Conservation (phyloP, 129 eudicot species). For the Saussurea involucrata region DNA sequence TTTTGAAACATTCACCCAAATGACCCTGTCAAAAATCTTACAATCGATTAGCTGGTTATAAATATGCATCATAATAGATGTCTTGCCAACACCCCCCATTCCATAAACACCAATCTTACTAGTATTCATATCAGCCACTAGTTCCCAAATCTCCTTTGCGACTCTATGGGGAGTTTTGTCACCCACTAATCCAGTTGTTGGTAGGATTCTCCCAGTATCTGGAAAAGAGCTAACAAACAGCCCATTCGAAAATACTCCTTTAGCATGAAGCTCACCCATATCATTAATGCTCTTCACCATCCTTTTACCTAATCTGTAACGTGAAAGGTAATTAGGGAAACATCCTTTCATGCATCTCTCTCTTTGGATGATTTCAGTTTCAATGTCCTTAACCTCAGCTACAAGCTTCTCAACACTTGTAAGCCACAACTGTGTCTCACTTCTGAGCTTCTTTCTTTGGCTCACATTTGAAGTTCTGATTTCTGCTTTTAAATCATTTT, state of each 20-base stretch:
- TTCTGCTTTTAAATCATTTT: constrained; percentile 29
- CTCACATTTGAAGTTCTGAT: constrained; percentile 15
- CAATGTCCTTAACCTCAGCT: constrained; percentile 27
- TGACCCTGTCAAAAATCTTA: constrained; percentile 38
- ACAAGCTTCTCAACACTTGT: constrained; percentile 32
- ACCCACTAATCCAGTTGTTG: constrained; percentile 27
- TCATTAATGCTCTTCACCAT: constrained; percentile 29
- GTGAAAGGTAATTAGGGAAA: constrained; percentile 32
- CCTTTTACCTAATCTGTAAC: constrained; percentile 33
- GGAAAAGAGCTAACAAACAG: constrained; percentile 27
- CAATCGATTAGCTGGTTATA: constrained; percentile 31
- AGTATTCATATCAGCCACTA: constrained; percentile 15
- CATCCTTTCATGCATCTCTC: constrained; percentile 26
- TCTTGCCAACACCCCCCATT: constrained; percentile 54
- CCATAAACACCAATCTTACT: constrained; percentile 40
- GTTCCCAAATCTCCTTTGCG: constrained; percentile 31
- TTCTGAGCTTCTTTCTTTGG: constrained; percentile 34
- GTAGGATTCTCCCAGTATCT: constrained; percentile 26
- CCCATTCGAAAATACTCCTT: constrained; percentile 30
- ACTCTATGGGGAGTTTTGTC: constrained; percentile 24
- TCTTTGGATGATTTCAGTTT: constrained; percentile 10
- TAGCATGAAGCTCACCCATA: constrained; percentile 24
- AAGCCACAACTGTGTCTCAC: constrained; percentile 35
- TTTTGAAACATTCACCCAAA: constrained; percentile 47
- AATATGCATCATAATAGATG: constrained; percentile 36